These are phyloP conservation scores for Gracilaria domingensis DNA, from an alignment of 23 red algal species.

Conservation along the genomic window DNA sequence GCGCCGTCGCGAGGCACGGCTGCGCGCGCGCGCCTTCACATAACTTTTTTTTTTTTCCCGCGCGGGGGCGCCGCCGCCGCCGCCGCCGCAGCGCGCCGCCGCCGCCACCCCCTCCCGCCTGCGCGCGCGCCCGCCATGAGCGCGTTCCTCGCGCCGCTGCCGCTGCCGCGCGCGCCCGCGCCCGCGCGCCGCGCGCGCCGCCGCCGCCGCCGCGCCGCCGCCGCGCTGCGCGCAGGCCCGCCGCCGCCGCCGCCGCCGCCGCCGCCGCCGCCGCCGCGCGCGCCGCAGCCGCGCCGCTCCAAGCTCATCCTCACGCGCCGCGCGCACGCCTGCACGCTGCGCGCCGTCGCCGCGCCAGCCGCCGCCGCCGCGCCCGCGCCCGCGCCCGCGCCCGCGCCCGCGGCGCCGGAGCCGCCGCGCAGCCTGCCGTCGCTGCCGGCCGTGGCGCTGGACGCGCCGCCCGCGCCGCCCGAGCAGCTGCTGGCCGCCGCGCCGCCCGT, in stretches of 20 bases:
- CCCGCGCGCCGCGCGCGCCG: not conserved
- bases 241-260: conserved; percentile 14
- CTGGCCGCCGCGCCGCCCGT: conserved; percentile 17
- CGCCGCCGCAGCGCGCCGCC: too few species aligned
- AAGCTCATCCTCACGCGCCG: conserved; percentile 66
- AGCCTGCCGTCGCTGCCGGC: not conserved
- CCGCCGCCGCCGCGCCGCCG: not conserved
- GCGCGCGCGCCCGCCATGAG: not conserved
- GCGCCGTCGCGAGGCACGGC: not conserved
- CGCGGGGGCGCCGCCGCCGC: too few species aligned
- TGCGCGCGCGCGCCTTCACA: not conserved
- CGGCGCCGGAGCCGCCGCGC: too few species aligned
- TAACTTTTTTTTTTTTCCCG: not conserved
- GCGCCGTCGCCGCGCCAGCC: not conserved
- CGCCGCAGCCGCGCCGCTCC: conserved; percentile 43
- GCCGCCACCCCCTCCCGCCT: too few species aligned
- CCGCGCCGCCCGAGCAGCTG: not conserved
- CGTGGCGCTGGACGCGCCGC: conserved; percentile 7
- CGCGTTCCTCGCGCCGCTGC: not conserved
- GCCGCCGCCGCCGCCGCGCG: conserved; percentile 1
- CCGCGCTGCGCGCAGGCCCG: not conserved
- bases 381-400: not conserved
- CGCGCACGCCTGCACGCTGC: not conserved
- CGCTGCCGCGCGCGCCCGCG: not conserved
- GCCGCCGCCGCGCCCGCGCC: not conserved